Base-by-base conservation (phyloP, 805 yeast species). In the Candida dendrica region DNA sequence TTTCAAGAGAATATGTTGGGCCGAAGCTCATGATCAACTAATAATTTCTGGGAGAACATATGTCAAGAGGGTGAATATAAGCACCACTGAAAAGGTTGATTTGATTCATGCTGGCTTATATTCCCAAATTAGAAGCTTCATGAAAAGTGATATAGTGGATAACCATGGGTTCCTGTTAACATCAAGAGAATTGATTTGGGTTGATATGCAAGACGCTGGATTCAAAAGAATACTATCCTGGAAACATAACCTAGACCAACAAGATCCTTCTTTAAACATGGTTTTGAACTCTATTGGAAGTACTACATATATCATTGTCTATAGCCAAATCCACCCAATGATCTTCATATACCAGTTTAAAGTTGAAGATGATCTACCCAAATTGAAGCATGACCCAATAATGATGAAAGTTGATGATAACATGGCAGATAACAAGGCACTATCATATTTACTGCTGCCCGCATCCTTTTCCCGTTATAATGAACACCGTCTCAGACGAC, bases 181-280 rank as follows among this genome's bases (percentile, higher is more conserved):
- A 0, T 72, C 88, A 1, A 75, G 72, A 43, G 90, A 84, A 50
- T 40, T 89, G 7, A 71, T 77, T 0, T 64, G 89, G 69, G 50
- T 81, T 16, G 65, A 60, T 16, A 46, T 65, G 11, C 37, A 50
- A 3, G 55, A 56, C 15, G 41, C 48, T 14, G 60, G 62, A 1
- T 53, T 76, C n/a, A 61, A 61, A 26, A 68, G 84, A 43, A 45
- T 75, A 2, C 52, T 87, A 1, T 74, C 90, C 0, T 84, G 95
- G 90, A 82, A 80, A 46, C 96, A 88, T 58, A 74, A 63, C 45
- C 59, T 84, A 18, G 70, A 72, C 35, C 67, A 72, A 7, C 47
- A 56, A 1, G 95, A 86, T 49, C 71, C 73, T 1, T 69, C 86
- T 0, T 49, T 80, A 42, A 62, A 56, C 40, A 42, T 83, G 41